phyloP scores from a whole-genome alignment of 495 filamentous ascomycete species.

The Aeminium ludgeri region DNA sequence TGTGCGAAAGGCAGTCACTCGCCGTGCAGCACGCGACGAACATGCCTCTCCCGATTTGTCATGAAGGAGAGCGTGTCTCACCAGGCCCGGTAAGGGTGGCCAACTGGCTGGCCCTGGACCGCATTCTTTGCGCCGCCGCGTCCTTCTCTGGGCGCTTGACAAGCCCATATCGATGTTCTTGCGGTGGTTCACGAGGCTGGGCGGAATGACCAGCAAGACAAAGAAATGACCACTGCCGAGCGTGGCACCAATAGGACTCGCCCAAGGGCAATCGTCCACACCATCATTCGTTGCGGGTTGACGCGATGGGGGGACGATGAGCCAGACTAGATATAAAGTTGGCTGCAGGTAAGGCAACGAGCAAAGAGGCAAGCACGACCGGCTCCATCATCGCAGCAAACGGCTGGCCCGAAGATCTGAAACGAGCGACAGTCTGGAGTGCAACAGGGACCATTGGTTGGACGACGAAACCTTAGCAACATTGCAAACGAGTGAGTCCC shows the following conservation, averaged over 20 bases:
- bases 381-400: neutral
- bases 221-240: neutral
- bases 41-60: neutral
- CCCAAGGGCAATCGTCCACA: too few relatives aligned
- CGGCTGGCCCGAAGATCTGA: too few relatives aligned
- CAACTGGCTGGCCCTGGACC: neutral
- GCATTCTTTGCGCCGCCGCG: neutral
- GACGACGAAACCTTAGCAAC: too few relatives aligned
- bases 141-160: neutral
- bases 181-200: slow-evolving; percentile 3
- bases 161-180: neutral
- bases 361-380: neutral
- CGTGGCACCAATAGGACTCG: neutral
- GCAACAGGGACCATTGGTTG: neutral
- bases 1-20: neutral
- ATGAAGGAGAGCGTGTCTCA: slow-evolving; percentile 3
- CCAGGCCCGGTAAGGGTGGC: neutral
- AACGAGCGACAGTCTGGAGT: too few relatives aligned
- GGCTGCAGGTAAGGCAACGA: too few relatives aligned
- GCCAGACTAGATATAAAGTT: slow-evolving; percentile 2
- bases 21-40: neutral
- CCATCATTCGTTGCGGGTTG: too few relatives aligned
- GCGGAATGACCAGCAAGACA: slow-evolving; percentile 1
- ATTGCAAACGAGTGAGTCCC: too few relatives aligned
- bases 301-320: too few relatives aligned